Evolutionary conservation across 768 basidiomycete genomes (phyloP), one percentile per base, ranked within the genome.

Genomic region (Termitomyces sp.): DNA sequence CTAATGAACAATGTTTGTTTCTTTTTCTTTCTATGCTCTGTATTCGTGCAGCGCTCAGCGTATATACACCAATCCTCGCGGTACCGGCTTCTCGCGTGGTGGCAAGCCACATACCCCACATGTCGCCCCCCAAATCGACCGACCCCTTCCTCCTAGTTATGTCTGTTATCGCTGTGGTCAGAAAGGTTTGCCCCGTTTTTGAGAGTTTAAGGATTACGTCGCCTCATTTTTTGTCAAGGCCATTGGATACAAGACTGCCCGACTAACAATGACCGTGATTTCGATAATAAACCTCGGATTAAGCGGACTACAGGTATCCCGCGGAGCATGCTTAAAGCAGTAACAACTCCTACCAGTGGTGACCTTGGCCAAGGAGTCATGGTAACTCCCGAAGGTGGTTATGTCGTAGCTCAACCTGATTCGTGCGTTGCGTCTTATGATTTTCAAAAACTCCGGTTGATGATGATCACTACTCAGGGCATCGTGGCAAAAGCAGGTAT

Each of bases 171-270:
- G 97, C 35, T 99, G 97, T 72, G 94, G 95, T 43, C 91, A 97
- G 73, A 96, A 97, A 85, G 97, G 95, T 89, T 68, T 49, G 76
- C 59, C 49, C 23, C 38, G 36, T 45, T 44, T 49, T 22, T 25
- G 18, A 22, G 33, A 40, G 36, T 45, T 36, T 22, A n/a, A 27
- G 20, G 35, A 50, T 10, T 27, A 31, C 36, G 11, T 35, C 35
- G 41, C 63, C 50, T 68, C 49, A 56, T 42, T 10, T 32, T 40
- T 23, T 56, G 54, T 42, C 18, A 68, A 98, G 96, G 97, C 38
- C 97, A 99, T 66, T 99, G 97, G 97, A 99, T 99, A 60, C 95
- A 99, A 67, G 92, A 97, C 59, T 99, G 97, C 68, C 97, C 97
- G 1, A 97, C 94, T 6, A 98, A 98, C 68, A 94, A 89, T 63